Conservation (phyloP, 371 early-diverging fungal species). For the Mucor plumbeus region DNA sequence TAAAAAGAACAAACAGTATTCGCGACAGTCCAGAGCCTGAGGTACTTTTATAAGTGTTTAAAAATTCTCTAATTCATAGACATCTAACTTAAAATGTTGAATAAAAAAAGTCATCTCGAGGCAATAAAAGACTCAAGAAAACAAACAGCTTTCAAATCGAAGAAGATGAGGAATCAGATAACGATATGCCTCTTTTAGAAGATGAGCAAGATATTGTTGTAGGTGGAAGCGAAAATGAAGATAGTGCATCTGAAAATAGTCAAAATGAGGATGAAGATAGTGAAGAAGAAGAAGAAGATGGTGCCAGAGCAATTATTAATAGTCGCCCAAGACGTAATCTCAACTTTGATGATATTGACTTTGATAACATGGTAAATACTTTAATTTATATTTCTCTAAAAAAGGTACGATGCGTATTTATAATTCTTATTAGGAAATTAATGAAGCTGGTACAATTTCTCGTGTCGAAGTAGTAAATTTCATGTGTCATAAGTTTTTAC, state of each 20-base stretch:
- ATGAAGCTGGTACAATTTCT: conserved; percentile 78
- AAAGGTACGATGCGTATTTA: too few species aligned
- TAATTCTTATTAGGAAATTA: conserved; percentile 14
- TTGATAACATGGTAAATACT: conserved; percentile 1
- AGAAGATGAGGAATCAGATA: conserved; percentile 8
- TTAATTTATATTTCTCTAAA: neutral
- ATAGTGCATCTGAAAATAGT: neutral
- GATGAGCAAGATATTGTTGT: neutral
- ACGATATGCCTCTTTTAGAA: neutral
- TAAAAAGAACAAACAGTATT: conserved; percentile 15
- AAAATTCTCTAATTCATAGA: neutral
- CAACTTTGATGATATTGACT: neutral
- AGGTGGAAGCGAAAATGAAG: neutral
- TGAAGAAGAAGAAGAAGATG: neutral
- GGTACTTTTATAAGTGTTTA: neutral
- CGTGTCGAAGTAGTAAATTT: conserved; percentile 86
- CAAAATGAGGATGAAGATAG: neutral
- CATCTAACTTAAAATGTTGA: too few species aligned
- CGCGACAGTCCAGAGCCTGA: conserved; percentile 7
- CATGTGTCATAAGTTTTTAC: conserved; percentile 91
- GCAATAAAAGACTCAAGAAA: conserved; percentile 7
- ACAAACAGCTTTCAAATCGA: neutral
- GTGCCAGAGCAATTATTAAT: neutral
- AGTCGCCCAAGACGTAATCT: neutral
- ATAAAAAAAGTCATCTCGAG: neutral